phyloP scores from a whole-genome alignment of 1,284 basidiomycete species.

The Xanthoconium separans region DNA sequence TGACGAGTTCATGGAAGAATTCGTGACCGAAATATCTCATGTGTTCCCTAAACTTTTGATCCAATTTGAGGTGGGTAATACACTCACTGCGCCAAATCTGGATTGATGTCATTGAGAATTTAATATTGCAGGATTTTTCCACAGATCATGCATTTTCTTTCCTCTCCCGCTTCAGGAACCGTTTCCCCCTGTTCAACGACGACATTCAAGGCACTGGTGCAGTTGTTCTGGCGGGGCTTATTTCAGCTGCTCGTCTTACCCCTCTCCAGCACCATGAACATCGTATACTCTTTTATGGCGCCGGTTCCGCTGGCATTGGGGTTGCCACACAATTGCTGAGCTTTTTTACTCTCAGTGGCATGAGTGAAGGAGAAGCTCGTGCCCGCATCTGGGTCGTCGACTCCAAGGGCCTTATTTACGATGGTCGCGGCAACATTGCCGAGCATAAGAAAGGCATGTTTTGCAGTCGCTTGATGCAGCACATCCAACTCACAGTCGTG shows the following conservation, averaged over 20 bases:
- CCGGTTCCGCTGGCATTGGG: constrained; percentile 87
- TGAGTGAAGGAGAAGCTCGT: constrained; percentile 78
- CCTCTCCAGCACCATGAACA: constrained; percentile 73
- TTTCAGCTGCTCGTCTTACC: constrained; percentile 83
- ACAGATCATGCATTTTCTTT: constrained; percentile 87
- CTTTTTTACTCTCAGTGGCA: constrained; percentile 81
- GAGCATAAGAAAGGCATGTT: constrained; percentile 79
- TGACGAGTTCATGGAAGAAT: constrained; percentile 88
- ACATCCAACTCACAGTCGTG: neutral
- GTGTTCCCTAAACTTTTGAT: constrained; percentile 84
- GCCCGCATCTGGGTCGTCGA: constrained; percentile 82
- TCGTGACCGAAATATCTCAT: constrained; percentile 79
- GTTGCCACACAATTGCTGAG: constrained; percentile 88
- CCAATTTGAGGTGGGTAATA: constrained; percentile 74
- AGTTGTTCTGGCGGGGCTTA: constrained; percentile 88
- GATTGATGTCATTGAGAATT: neutral
- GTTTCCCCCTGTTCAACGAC: constrained; percentile 88
- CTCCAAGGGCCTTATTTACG: constrained; percentile 82
- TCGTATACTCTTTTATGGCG: constrained; percentile 89
- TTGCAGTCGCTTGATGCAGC: neutral
- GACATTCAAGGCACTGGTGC: constrained; percentile 90
- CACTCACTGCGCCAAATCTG: neutral
- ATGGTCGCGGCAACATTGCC: constrained; percentile 61
- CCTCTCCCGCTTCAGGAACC: constrained; percentile 70
- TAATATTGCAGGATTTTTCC: constrained; percentile 67